These are phyloP conservation scores for Chloropicon primus DNA, from an alignment of 139 green algal species.

Conservation along the genomic window DNA sequence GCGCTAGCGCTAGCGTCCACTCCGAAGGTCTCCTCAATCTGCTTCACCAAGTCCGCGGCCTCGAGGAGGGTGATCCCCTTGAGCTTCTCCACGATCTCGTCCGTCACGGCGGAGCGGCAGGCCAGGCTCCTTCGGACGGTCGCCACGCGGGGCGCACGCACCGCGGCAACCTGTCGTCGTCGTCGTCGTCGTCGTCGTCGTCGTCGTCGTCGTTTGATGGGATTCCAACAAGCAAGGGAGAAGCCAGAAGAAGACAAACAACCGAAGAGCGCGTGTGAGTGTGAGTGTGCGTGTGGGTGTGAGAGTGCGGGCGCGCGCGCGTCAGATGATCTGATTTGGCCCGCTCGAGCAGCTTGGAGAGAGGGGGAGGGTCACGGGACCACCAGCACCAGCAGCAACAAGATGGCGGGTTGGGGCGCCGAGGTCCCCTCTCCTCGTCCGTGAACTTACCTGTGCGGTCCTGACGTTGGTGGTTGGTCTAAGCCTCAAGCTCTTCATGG, in stretches of 20 bases:
- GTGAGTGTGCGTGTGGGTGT: too few relatives aligned
- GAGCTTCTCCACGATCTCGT: conserved; percentile 46
- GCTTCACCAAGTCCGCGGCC: conserved; percentile 38
- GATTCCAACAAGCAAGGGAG: not conserved
- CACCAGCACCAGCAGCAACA: too few relatives aligned
- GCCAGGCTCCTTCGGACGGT: not conserved
- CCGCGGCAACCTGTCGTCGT: not conserved
- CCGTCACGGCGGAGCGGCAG: conserved; percentile 15
- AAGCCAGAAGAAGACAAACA: not conserved
- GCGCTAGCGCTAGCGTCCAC: conserved; percentile 30
- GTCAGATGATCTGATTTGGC: too few relatives aligned
- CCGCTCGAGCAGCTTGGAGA: too few relatives aligned
- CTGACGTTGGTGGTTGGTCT: not conserved
- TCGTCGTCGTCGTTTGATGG: too few relatives aligned
- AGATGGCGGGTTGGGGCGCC: too few relatives aligned
- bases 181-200: too few relatives aligned
- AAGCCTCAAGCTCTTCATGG: not conserved
- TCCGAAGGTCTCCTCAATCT: conserved; percentile 51
- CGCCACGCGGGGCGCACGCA: not conserved
- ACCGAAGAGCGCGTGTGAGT: not conserved
- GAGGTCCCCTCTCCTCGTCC: too few relatives aligned
- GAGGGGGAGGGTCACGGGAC: too few relatives aligned
- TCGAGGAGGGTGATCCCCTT: conserved; percentile 52
- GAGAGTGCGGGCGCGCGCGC: too few relatives aligned
- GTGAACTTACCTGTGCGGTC: not conserved